Evolutionary conservation across 352 stramenopile genomes (phyloP), one percentile per base, ranked within the genome.

Genomic region (Salisapilia sapeloensis): DNA sequence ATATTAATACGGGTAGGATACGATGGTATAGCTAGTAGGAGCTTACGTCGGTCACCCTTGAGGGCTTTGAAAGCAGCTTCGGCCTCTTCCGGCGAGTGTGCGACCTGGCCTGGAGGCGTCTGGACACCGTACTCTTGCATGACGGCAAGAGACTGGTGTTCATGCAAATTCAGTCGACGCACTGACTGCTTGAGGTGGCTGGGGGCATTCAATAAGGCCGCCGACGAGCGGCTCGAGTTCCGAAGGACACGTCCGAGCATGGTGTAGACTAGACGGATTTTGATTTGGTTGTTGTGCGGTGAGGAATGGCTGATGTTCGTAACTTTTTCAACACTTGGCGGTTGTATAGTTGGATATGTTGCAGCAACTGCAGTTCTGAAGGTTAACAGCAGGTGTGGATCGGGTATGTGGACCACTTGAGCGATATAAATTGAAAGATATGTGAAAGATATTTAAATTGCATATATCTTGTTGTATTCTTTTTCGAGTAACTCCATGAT

Each of bases 101-200:
- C 78, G 24, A 72, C 51, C 40, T 83, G 66, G 38, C 66, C 69
- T 28, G 57, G 52, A 14, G 69, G 78, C 21, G 78, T 78, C 22
- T 53, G 55, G 21, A 94, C 75, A 46, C 71, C 79, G 46, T 70
- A 93, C 28, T 61, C 60, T 52, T 92, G 84, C 75, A 96, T 93
- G 54, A 96, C 87, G 45, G 96, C 65, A 53, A 96, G 85, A 42
- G 74, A 85, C 61, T 93, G 78, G 63, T 94, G 95, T 58, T 96
- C 85, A 53, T 96, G 86, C 26, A 96, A 60, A 56, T 96, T 96
- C 15, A 96, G 62, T 42, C 77, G 67, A 35, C 83, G 78, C 42
- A 87, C 51, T 49, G 84, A 69, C 44, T 76, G 61, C 46, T 37
- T 43, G 39, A 67, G 63, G 10, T 52, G 40, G 42, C 46, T 33